These are phyloP conservation scores for Picea abies DNA, from an alignment of 83 land plant genomes.

Conservation along the genomic window DNA sequence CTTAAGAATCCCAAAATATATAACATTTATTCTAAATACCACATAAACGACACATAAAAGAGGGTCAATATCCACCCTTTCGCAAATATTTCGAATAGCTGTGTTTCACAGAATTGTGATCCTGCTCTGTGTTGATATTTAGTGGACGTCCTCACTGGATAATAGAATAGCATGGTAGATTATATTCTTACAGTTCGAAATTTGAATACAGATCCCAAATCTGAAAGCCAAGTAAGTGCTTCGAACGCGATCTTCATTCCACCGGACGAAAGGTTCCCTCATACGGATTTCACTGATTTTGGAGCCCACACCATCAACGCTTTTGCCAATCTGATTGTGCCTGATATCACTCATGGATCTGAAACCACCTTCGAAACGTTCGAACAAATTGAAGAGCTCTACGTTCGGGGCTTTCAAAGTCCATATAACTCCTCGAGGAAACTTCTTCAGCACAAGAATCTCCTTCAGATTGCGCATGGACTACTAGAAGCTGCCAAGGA, in stretches of 20 bases:
- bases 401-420: background rate
- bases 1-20: too few species aligned
- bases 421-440: background rate
- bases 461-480: background rate
- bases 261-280: conserved; percentile 10
- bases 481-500: background rate
- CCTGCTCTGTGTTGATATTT: too few species aligned
- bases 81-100: too few species aligned
- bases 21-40: too few species aligned
- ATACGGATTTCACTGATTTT: background rate
- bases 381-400: conserved; percentile 5
- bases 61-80: too few species aligned
- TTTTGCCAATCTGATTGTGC: conserved; percentile 34
- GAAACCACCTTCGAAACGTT: conserved; percentile 6
- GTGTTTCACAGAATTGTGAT: too few species aligned
- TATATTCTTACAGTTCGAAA: too few species aligned
- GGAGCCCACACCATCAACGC: conserved; percentile 27
- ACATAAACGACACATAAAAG: too few species aligned
- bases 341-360: conserved; percentile 16
- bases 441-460: background rate
- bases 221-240: conserved; percentile 38
- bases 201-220: conserved; percentile 41
- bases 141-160: too few species aligned
- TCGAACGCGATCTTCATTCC: conserved; percentile 45
- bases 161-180: too few species aligned